A percentile compares a stretch with the other conserved stretches of the same genome.
These are phyloP conservation scores for Vairimorpha necatrix DNA, from an alignment of 371 early-diverging fungal species.

Conservation along the genomic window DNA sequence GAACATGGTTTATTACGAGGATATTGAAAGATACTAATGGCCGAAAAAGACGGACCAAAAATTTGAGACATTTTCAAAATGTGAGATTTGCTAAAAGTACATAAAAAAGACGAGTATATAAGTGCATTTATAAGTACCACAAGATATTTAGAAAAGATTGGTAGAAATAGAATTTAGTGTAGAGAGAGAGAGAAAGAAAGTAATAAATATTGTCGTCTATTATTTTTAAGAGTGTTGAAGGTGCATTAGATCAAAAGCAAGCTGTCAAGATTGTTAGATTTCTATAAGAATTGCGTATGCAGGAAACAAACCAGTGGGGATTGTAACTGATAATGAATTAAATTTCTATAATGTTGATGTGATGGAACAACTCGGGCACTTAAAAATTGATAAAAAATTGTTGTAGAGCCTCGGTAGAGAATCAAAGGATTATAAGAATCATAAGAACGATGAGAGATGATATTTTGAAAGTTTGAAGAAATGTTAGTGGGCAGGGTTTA, in stretches of 20 bases:
- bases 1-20: too few relatives aligned
- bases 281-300: neutral
- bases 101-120: too few relatives aligned
- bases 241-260: neutral
- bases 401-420: constrained; percentile 20
- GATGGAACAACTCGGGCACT: neutral
- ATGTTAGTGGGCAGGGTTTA: neutral
- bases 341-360: constrained; percentile 1
- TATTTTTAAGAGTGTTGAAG: neutral
- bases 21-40: too few relatives aligned
- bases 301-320: constrained; percentile 2
- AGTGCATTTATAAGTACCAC: too few relatives aligned
- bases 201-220: neutral
- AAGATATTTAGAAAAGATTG: neutral
- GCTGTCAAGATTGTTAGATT: neutral
- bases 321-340: constrained; percentile 27
- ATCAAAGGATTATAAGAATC: constrained; percentile 31
- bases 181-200: neutral
- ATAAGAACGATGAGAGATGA: constrained; percentile 31
- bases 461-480: neutral
- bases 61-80: too few relatives aligned
- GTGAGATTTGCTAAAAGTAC: too few relatives aligned
- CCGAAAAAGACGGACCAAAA: too few relatives aligned
- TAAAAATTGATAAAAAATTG: neutral
- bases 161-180: neutral